phyloP scores from a whole-genome alignment of 306 rosid genomes.

The Ochetophila trinervis region DNA sequence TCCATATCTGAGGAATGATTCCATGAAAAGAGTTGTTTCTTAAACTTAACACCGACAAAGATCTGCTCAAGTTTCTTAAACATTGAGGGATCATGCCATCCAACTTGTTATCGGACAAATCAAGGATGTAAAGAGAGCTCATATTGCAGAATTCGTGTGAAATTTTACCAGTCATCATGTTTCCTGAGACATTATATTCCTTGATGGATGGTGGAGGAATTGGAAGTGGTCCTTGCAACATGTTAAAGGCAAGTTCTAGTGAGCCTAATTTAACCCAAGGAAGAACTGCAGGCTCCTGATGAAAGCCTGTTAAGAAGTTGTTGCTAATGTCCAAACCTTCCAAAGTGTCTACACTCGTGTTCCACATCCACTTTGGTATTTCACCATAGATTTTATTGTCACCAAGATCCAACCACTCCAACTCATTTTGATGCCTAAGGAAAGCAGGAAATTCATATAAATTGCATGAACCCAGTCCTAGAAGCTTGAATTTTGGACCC shows the following conservation, averaged over 20 bases:
- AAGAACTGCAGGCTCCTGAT: neutral
- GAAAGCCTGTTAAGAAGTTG: conserved; percentile 6
- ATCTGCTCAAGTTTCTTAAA: conserved; percentile 2
- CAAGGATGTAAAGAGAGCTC: conserved; percentile 12
- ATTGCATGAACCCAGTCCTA: conserved; percentile 12
- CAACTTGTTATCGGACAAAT: conserved; percentile 1
- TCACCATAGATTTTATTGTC: conserved; percentile 23
- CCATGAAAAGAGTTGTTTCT: neutral
- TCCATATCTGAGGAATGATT: neutral
- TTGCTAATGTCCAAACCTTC: conserved; percentile 3
- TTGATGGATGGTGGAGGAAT: conserved; percentile 1
- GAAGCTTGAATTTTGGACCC: neutral
- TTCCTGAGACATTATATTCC: neutral
- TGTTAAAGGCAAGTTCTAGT: conserved; percentile 8
- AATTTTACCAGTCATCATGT: neutral
- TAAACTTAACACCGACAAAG: neutral
- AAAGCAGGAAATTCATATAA: conserved; percentile 22
- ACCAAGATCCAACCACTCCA: conserved; percentile 14
- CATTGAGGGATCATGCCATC: conserved; percentile 8
- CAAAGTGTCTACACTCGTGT: conserved; percentile 17
- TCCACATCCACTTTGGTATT: conserved; percentile 26
- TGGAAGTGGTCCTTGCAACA: conserved; percentile 16
- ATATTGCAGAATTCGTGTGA: conserved; percentile 6
- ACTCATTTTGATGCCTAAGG: conserved; percentile 10
- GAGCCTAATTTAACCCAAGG: neutral